Base-by-base conservation (phyloP, 2,329 filamentous ascomycete genomes). In the Chaetothyriales sp. region DNA sequence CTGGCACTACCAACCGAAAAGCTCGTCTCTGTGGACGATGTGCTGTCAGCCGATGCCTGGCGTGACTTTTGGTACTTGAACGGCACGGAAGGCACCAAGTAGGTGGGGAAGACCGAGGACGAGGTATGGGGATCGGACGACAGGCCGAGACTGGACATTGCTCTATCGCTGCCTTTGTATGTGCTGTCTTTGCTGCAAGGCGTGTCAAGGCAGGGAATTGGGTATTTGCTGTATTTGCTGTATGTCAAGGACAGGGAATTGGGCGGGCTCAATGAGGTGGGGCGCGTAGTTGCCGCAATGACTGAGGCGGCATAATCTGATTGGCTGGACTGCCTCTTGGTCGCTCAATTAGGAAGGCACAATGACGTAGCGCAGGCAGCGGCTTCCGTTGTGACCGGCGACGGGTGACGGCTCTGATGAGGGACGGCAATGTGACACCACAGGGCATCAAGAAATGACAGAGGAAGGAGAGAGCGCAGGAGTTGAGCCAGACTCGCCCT, bases 11-110 rank as follows among this genome's bases (percentile, higher is more conserved):
- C 18, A 26, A 36, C 50, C 18, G 64, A 62, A 46, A 51, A 49
- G n/a, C 62, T 59, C 49, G 62, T 63, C 47, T 64, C 60, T 49
- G 61, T 61, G 39, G 66, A 66, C 52, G 61, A 49, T 49, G 58
- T 64, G 57, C 64, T 66, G 53, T 64, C 63, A 45, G 62, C 65
- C 59, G 63, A 69, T 26, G 63, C 68, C 55, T 69, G 66, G 51
- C 70, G 68, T 10, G 54, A 56, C 49, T 56, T 58, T 4, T 39
- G 32, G 55, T 55, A 57, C 39, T 70, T 70, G 62, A 76, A 75
- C 10, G 71, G 66, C 3, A 70, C 61, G 12, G 72, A 68, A 7
- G 72, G 71, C 50, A 75, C 63, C 44, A 77, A 66, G 57, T 74
- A 77, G 42, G 68, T 70, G 15, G 74, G 73, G 63, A 77, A 76